Evolutionary conservation across 164 flowering plant species (phyloP).

Genomic region (Aristolochia californica): DNA sequence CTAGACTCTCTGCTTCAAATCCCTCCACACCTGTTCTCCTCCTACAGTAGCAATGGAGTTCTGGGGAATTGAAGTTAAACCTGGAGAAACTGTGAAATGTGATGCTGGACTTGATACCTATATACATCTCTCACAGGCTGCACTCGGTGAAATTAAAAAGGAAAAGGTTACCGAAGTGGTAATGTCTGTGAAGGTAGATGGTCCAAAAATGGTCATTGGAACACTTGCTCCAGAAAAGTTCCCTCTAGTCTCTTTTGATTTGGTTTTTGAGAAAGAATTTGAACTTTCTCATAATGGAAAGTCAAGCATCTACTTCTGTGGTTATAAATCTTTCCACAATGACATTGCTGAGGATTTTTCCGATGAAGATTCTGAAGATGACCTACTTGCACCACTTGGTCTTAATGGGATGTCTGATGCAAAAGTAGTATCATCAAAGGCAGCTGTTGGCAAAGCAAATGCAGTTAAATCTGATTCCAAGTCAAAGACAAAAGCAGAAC

Average conservation of each 20-base stretch:
- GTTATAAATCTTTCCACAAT: slow-evolving; percentile 26
- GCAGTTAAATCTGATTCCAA: slow-evolving; percentile 13
- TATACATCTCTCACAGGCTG: slow-evolving; percentile 58
- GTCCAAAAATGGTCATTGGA: slow-evolving; percentile 48
- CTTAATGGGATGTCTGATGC: slow-evolving; percentile 15
- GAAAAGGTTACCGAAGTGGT: slow-evolving; percentile 33
- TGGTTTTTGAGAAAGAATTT: slow-evolving; percentile 68
- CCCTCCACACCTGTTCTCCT: too few relatives aligned
- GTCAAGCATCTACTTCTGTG: slow-evolving; percentile 52
- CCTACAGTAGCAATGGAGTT: too few relatives aligned
- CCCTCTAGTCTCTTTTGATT: slow-evolving; percentile 44
- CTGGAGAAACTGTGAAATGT: slow-evolving; percentile 39
- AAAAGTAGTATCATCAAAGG: slow-evolving; percentile 8
- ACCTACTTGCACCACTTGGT: slow-evolving; percentile 1
- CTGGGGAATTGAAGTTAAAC: slow-evolving; percentile 70
- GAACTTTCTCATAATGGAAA: slow-evolving; percentile 81
- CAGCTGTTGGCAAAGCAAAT: slow-evolving; percentile 17
- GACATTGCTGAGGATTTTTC: slow-evolving; percentile 6
- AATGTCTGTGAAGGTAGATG: slow-evolving; percentile 35
- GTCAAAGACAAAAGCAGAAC: slow-evolving; percentile 20
- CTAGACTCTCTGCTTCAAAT: too few relatives aligned
- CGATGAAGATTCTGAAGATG: slow-evolving; percentile 20
- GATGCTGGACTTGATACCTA: slow-evolving; percentile 12
- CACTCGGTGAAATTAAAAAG: slow-evolving; percentile 60
- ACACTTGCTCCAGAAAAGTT: slow-evolving; percentile 36